Conservation (phyloP, 345 rosid genomes). For the Conringia planisiliqua region DNA sequence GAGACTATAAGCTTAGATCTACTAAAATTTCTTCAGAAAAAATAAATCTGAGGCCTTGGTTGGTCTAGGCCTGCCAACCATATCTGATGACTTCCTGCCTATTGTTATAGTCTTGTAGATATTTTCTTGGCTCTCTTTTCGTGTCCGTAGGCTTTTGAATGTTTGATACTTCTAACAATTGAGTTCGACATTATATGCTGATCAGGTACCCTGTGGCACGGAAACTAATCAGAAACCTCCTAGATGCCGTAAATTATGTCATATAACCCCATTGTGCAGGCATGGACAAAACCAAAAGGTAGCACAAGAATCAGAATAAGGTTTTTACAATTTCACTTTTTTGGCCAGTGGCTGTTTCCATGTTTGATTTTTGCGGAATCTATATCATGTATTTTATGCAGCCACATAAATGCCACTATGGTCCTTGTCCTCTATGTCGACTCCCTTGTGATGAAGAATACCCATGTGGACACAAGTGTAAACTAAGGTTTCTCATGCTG, state of each 20-base stretch:
- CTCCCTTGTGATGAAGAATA: constrained; percentile 78
- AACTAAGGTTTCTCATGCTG: constrained; percentile 51
- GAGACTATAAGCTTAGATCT: background rate
- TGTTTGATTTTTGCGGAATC: background rate
- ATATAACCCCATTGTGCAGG: constrained; percentile 59
- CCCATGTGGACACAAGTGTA: constrained; percentile 83
- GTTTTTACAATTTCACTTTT: background rate
- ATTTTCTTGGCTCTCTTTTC: background rate
- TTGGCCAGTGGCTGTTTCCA: background rate
- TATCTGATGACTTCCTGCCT: background rate
- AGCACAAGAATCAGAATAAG: constrained; percentile 19
- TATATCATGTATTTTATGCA: constrained; percentile 35
- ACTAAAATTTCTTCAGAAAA: background rate
- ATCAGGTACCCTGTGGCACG: constrained; percentile 96
- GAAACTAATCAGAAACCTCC: constrained; percentile 92
- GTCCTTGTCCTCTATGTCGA: constrained; percentile 83
- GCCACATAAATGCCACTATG: constrained; percentile 93
- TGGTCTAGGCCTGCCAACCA: background rate
- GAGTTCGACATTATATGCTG: constrained; percentile 8
- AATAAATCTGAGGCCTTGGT: background rate
- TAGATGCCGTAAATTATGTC: constrained; percentile 73
- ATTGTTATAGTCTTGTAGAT: background rate
- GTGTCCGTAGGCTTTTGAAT: background rate
- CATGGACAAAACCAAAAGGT: constrained; percentile 75
- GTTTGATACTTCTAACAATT: background rate